Evolutionary conservation across 345 rosid species (phyloP).

Genomic region (thale cress (Arabidopsis thaliana)): TAIR10.1 NC_003075.7:12604501-12605000

Average conservation of each 20-base stretch:
- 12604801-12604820: not conserved
- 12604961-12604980: conserved; percentile 4
- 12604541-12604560: conserved; percentile 1
- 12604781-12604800: conserved; percentile 3
- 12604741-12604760: not conserved
- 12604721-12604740: not conserved
- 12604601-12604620: conserved; percentile 2
- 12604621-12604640: not conserved
- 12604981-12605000: not conserved
- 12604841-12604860: not conserved
- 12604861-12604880: conserved; percentile 1
- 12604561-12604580: not conserved
- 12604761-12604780: not conserved
- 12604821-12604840: not conserved
- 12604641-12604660: conserved; percentile 15
- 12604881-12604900: not conserved
- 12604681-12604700: conserved; percentile 5
- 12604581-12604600: not conserved
- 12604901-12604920: conserved; percentile 10
- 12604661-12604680: conserved; percentile 14
- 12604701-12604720: conserved; percentile 8
- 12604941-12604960: conserved; percentile 3
- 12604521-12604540: not conserved
- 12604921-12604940: not conserved
- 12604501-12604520: not conserved